Percentiles rank a stretch among this genome's conserved stretches.
phyloP scores from a whole-genome alignment of 129 eudicot genomes.

The Flaveria robusta region DNA sequence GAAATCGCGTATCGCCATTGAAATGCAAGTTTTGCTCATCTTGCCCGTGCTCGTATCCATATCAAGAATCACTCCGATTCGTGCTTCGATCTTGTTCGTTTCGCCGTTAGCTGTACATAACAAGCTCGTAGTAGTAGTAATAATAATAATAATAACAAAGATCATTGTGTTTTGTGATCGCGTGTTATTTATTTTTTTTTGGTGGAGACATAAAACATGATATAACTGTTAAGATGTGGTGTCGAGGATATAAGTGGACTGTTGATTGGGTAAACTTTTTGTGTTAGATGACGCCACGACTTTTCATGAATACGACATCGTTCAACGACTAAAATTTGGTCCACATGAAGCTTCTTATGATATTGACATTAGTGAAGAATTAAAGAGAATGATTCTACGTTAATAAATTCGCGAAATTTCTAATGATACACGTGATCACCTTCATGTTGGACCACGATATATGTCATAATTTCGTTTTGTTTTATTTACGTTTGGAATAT shows the following conservation, averaged over 20 bases:
- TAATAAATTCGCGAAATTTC: background rate
- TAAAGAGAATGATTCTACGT: background rate
- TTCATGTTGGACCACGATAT: too few relatives aligned
- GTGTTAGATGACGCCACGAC: conserved; percentile 1
- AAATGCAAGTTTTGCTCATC: conserved; percentile 4
- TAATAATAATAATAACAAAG: too few relatives aligned
- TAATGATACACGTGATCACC: background rate
- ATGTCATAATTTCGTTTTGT: too few relatives aligned
- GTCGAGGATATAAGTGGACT: too few relatives aligned
- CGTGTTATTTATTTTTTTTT: background rate
- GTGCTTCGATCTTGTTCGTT: background rate
- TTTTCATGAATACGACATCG: background rate
- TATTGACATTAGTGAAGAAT: background rate
- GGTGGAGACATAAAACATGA: background rate
- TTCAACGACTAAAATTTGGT: background rate
- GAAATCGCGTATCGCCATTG: conserved; percentile 13
- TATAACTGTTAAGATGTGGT: too few relatives aligned
- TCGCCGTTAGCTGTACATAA: background rate
- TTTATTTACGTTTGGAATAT: too few relatives aligned
- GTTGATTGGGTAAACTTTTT: conserved; percentile 3
- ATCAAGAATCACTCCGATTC: conserved; percentile 12
- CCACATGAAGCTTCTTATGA: background rate
- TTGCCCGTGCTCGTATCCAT: background rate
- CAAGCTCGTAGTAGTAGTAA: too few relatives aligned
- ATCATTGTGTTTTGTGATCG: background rate